These are phyloP conservation scores for Syzygium syzygioides DNA, from an alignment of 441 rosid genomes.

Conservation along the genomic window DNA sequence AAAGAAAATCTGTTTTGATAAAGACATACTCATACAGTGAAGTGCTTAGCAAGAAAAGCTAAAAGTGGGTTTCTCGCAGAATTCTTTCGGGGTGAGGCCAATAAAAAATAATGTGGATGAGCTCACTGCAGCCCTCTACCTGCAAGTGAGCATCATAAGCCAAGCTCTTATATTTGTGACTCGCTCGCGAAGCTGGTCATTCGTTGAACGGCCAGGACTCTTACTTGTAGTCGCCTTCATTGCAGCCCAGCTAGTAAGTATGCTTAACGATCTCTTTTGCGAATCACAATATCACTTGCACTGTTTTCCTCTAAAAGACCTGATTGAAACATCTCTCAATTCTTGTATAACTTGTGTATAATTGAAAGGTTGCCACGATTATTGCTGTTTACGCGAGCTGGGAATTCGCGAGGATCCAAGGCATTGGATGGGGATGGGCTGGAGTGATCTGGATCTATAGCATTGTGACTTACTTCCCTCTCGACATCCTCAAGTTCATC, in stretches of 20 bases:
- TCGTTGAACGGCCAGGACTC: conserved; percentile 65
- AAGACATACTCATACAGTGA: neutral
- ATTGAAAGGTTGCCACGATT: conserved; percentile 58
- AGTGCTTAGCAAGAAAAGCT: neutral
- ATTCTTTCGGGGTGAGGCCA: conserved; percentile 46
- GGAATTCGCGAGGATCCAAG: conserved; percentile 71
- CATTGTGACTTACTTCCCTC: conserved; percentile 68
- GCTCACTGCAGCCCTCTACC: conserved; percentile 82
- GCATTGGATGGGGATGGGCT: conserved; percentile 97
- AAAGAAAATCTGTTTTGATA: neutral
- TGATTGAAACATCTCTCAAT: neutral
- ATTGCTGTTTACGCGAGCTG: conserved; percentile 77
- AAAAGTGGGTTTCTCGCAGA: conserved; percentile 26
- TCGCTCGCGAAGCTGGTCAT: conserved; percentile 88
- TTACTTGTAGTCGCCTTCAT: conserved; percentile 60
- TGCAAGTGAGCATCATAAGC: conserved; percentile 95
- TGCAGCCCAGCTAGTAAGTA: conserved; percentile 68
- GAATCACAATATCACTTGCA: neutral
- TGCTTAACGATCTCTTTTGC: neutral
- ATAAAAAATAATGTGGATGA: conserved; percentile 32
- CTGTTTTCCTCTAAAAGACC: neutral
- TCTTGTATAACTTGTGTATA: neutral
- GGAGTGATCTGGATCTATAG: conserved; percentile 76
- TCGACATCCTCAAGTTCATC: conserved; percentile 76
- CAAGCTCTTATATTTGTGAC: conserved; percentile 95